Evolutionary conservation across 2,329 filamentous ascomycete species (phyloP).

Genomic region (Colletotrichum lupini): DNA sequence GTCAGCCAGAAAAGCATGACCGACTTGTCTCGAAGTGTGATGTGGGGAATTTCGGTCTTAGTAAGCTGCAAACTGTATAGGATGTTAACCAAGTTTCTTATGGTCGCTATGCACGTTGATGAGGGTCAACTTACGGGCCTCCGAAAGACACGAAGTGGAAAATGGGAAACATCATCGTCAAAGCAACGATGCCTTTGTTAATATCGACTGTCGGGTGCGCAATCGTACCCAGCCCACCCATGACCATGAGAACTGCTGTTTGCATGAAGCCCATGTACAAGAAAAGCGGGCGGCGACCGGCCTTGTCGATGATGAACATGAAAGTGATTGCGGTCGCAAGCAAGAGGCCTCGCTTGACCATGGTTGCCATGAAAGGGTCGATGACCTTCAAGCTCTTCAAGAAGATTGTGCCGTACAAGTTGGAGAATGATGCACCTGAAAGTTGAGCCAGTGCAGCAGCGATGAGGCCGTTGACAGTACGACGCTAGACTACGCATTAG

Average conservation of each 20-base stretch:
- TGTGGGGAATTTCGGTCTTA: conserved; percentile 33
- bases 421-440: conserved; percentile 38
- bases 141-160: conserved; percentile 34
- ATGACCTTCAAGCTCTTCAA: conserved; percentile 38
- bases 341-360: conserved; percentile 38
- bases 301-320: conserved; percentile 35
- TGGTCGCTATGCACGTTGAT: too few species aligned
- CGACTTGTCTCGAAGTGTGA: conserved; percentile 31
- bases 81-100: neutral
- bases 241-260: conserved; percentile 38
- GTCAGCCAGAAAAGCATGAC: conserved; percentile 34
- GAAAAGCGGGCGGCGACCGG: conserved; percentile 29
- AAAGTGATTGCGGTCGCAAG: conserved; percentile 36
- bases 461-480: conserved; percentile 31
- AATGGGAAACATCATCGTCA: conserved; percentile 40
- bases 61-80: conserved; percentile 22
- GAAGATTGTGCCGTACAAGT: conserved; percentile 39
- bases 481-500: neutral
- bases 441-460: conserved; percentile 24
- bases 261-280: conserved; percentile 37
- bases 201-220: conserved; percentile 8
- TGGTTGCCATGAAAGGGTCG: conserved; percentile 41
- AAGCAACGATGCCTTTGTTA: conserved; percentile 40
- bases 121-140: conserved; percentile 15
- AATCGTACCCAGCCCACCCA: conserved; percentile 41